Evolutionary conservation across 192 early-diverging fungal genomes (phyloP).

Genomic region (Coemansia sp.): DNA sequence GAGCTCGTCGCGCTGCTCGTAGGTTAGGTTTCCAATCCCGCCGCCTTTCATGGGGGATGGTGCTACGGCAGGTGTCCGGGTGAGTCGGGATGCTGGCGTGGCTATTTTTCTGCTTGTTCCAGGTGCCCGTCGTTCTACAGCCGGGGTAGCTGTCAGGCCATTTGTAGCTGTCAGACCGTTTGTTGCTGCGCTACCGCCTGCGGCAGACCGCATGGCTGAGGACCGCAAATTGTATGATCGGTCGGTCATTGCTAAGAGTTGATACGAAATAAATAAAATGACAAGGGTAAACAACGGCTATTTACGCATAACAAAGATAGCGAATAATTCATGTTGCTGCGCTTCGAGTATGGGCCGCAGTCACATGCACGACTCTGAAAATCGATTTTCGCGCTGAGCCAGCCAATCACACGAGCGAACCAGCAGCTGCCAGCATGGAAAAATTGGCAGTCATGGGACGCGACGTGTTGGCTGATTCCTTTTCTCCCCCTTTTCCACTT

Average conservation of each 20-base stretch:
- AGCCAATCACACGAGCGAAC: conserved; percentile 1
- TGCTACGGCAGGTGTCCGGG: not conserved
- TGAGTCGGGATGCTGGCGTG: conserved; percentile 8
- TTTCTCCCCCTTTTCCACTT: conserved; percentile 4
- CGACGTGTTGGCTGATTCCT: conserved; percentile 1
- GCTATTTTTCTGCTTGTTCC: conserved; percentile 9
- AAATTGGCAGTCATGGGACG: not conserved
- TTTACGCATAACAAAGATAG: not conserved
- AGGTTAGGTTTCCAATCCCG: conserved; percentile 33
- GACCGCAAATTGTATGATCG: conserved; percentile 11
- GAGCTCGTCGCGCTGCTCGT: conserved; percentile 46
- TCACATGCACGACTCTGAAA: conserved; percentile 2
- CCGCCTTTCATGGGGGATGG: conserved; percentile 7
- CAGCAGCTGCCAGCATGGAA: not conserved
- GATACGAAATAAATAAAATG: not conserved
- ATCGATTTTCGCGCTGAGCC: not conserved
- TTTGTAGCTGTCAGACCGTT: not conserved
- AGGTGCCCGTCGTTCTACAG: conserved; percentile 7
- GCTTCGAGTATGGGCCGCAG: not conserved
- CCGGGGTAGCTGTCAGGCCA: not conserved
- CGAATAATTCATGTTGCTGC: not conserved
- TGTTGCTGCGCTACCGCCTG: conserved; percentile 4
- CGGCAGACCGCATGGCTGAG: not conserved
- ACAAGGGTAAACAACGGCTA: not conserved
- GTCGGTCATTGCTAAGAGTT: conserved; percentile 1